Conservation (phyloP, 352 stramenopile genomes). For the Paralagenidium karlingii region DNA sequence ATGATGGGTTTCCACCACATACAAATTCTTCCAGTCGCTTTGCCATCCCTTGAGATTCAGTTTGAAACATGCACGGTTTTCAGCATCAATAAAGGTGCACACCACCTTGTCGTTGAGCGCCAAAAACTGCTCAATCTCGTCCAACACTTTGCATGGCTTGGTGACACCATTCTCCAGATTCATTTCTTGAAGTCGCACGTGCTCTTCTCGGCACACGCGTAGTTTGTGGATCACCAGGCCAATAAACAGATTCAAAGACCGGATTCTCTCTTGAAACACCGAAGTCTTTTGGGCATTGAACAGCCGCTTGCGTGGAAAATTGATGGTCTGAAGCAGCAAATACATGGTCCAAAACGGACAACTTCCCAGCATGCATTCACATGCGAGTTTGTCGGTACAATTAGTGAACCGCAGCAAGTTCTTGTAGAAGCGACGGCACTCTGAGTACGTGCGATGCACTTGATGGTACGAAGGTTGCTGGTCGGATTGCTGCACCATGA, state of each 20-base stretch:
- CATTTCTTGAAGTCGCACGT: conserved; percentile 14
- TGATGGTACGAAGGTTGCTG: conserved; percentile 18
- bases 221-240: conserved; percentile 14
- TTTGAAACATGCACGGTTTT: conserved; percentile 12
- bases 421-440: conserved; percentile 33
- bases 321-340: conserved; percentile 17
- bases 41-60: conserved; percentile 33
- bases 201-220: conserved; percentile 13
- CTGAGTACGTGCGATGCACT: conserved; percentile 31
- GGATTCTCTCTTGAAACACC: conserved; percentile 15
- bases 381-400: conserved; percentile 20
- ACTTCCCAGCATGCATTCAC: conserved; percentile 29
- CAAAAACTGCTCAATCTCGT: conserved; percentile 19
- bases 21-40: conserved; percentile 14
- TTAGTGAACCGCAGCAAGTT: conserved; percentile 24
- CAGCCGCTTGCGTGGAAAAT: conserved; percentile 35
- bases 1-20: too few species aligned
- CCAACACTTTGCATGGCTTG: conserved; percentile 23
- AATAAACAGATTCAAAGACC: conserved; percentile 15
- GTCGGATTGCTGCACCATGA: conserved; percentile 5
- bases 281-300: conserved; percentile 25
- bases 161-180: conserved; percentile 4
- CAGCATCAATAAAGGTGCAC: conserved; percentile 9
- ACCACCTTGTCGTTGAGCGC: conserved; percentile 15
- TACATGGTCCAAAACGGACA: conserved; percentile 53